Evolutionary conservation across 2,329 filamentous ascomycete genomes (phyloP).

Genomic region (Hypoxylon sp.): DNA sequence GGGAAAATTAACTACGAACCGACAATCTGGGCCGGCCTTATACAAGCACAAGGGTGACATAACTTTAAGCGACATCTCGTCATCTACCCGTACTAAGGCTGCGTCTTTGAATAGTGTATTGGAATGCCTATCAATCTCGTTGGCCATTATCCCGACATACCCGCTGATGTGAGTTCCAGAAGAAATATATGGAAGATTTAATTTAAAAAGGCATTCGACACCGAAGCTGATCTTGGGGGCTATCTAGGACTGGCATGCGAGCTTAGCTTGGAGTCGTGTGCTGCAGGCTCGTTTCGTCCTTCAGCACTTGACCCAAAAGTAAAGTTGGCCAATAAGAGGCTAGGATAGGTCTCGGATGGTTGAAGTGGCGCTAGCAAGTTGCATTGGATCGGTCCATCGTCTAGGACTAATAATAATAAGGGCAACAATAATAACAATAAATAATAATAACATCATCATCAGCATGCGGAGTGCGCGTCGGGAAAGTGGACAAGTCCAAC

Average conservation of each 20-base stretch:
- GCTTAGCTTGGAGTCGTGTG: conserved; percentile 37
- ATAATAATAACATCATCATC: conserved; percentile 26
- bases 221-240: conserved; percentile 16
- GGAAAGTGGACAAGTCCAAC: conserved; percentile 31
- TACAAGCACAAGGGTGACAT: conserved; percentile 32
- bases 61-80: conserved; percentile 22
- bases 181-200: conserved; percentile 4
- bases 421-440: conserved; percentile 36
- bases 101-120: conserved; percentile 6
- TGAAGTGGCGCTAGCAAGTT: conserved; percentile 48
- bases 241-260: conserved; percentile 35
- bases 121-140: conserved; percentile 17
- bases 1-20: conserved; percentile 35
- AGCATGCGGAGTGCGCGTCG: conserved; percentile 38
- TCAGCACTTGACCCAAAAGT: conserved; percentile 26
- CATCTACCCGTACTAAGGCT: conserved; percentile 29
- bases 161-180: conserved; percentile 23
- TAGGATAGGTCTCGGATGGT: conserved; percentile 44
- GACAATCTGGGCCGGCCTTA: conserved; percentile 34
- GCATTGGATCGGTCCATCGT: conserved; percentile 38
- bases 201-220: conserved; percentile 22
- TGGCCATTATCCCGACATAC: conserved; percentile 16
- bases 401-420: conserved; percentile 30
- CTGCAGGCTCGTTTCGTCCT: conserved; percentile 44
- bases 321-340: conserved; percentile 39